Percentiles rank a stretch among this genome's conserved stretches.
These are phyloP conservation scores for Berberis vulgaris DNA, from an alignment of 164 flowering plant genomes.

Conservation along the genomic window DNA sequence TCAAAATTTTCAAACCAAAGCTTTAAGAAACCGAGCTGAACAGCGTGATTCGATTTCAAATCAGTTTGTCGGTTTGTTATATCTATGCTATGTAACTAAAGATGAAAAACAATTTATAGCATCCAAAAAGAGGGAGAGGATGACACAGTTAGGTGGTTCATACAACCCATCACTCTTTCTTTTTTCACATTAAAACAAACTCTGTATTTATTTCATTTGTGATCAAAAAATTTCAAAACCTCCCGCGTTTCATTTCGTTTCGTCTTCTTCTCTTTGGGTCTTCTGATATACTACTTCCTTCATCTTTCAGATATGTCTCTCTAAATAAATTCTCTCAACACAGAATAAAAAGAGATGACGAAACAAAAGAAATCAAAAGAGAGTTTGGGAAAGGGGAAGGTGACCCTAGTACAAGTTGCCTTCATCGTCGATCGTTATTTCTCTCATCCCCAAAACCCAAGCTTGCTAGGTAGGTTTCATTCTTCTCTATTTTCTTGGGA, in stretches of 20 bases:
- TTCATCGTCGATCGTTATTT: slow-evolving; percentile 86
- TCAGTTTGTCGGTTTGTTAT: too few relatives aligned
- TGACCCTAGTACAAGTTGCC: slow-evolving; percentile 77
- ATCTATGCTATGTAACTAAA: too few relatives aligned
- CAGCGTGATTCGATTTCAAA: too few relatives aligned
- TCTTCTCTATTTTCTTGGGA: background rate
- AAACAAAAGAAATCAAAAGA: slow-evolving; percentile 30
- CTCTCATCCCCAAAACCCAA: slow-evolving; percentile 57
- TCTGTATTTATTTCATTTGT: too few relatives aligned
- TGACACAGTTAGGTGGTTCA: too few relatives aligned
- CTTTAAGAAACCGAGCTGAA: too few relatives aligned
- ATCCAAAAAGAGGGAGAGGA: too few relatives aligned
- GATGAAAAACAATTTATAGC: too few relatives aligned
- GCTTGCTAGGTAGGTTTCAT: slow-evolving; percentile 34
- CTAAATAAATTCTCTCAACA: background rate
- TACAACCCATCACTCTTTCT: too few relatives aligned
- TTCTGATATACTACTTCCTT: background rate
- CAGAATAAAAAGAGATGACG: slow-evolving; percentile 43
- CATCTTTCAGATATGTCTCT: background rate
- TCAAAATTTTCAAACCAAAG: too few relatives aligned
- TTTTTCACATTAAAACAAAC: too few relatives aligned
- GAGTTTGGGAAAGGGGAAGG: slow-evolving; percentile 56
- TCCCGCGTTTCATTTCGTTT: slow-evolving; percentile 12
- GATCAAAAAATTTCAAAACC: slow-evolving; percentile 10
- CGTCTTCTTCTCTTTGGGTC: background rate